A percentile compares a stretch with the other conserved stretches of the same genome.
Conservation (phyloP, 2,329 filamentous ascomycete genomes). For the Tolypocladium sp. region DNA sequence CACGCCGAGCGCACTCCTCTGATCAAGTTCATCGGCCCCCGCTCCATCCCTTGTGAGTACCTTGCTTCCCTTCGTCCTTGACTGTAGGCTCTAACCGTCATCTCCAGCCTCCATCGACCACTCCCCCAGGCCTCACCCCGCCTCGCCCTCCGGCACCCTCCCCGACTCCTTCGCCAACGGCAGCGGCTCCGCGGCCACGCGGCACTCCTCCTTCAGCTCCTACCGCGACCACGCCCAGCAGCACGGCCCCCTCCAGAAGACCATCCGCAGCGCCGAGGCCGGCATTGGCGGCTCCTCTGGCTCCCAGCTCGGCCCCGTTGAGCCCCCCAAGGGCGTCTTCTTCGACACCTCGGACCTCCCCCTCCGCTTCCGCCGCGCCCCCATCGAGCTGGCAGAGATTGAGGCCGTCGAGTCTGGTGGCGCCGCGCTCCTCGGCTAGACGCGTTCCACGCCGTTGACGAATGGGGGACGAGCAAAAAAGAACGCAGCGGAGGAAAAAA, state of each 20-base stretch:
- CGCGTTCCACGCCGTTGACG: neutral
- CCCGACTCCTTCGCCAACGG: conserved; percentile 40
- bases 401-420: conserved; percentile 93
- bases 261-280: conserved; percentile 27
- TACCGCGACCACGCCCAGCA: conserved; percentile 74
- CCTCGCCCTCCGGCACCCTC: conserved; percentile 55
- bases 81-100: neutral
- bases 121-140: conserved; percentile 63
- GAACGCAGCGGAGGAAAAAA: neutral
- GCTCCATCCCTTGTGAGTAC: conserved; percentile 42
- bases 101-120: conserved; percentile 61
- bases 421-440: conserved; percentile 47
- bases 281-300: conserved; percentile 57
- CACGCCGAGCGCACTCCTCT: conserved; percentile 51
- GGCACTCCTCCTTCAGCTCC: conserved; percentile 57
- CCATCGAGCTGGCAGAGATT: conserved; percentile 75
- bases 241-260: conserved; percentile 63
- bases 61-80: neutral
- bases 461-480: neutral
- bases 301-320: conserved; percentile 61
- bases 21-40: conserved; percentile 54
- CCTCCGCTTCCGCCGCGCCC: conserved; percentile 65
- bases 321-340: conserved; percentile 62
- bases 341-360: conserved; percentile 90
- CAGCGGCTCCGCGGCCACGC: conserved; percentile 21